Percentiles rank a stretch among this genome's conserved stretches.
Conservation (phyloP, 164 flowering plant genomes). For the Akebia trifoliata region DNA sequence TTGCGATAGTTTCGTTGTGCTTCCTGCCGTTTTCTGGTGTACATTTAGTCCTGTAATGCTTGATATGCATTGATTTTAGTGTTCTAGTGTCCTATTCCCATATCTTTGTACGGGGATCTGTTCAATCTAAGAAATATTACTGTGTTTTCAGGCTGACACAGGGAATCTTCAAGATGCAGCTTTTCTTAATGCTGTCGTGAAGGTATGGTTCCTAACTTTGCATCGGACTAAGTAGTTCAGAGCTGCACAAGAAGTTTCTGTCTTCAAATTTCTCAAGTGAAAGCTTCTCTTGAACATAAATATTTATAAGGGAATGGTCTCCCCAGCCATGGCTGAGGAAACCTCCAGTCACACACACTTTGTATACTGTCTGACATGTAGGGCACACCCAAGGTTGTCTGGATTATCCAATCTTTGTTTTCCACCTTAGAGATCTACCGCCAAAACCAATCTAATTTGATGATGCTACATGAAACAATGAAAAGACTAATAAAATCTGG, state of each 20-base stretch:
- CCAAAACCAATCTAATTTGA: not conserved
- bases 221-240: not conserved
- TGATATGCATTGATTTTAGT: not conserved
- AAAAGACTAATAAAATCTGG: too few species aligned
- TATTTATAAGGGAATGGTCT: not conserved
- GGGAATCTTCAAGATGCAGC: slow-evolving; percentile 62
- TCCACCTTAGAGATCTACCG: not conserved
- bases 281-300: too few species aligned
- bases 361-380: not conserved
- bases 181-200: slow-evolving; percentile 94
- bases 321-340: too few species aligned
- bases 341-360: too few species aligned
- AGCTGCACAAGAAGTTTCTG: too few species aligned
- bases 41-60: not conserved
- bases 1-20: too few species aligned
- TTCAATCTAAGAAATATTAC: not conserved
- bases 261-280: too few species aligned
- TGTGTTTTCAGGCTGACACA: slow-evolving; percentile 49
- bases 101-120: not conserved
- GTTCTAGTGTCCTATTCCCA: not conserved
- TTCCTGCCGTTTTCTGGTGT: too few species aligned
- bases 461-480: too few species aligned
- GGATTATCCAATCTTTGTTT: not conserved
- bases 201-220: slow-evolving; percentile 38
- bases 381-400: not conserved